Base-by-base conservation (phyloP, 352 stramenopile genomes). In the Phytopythium vexans region DNA sequence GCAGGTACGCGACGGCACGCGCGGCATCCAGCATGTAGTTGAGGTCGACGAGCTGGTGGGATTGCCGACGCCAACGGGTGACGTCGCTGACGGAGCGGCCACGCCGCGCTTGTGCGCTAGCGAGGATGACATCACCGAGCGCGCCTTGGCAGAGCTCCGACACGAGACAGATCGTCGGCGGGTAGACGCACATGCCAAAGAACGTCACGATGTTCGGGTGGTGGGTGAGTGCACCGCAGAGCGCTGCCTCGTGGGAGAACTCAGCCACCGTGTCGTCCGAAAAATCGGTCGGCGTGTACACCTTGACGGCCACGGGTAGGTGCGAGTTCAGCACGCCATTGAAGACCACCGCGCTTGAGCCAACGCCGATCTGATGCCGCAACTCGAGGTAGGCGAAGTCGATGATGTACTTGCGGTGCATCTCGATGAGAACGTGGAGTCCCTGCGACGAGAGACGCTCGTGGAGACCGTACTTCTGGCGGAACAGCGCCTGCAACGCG, bases 141-240 rank as follows among this genome's bases (percentile, higher is more conserved):
- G 66, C 85, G 6, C 82, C 82, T 37, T 80, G 68, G 51, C 86
- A 94, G 4, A 92, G 67, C 59, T 95, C 85, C 2, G 75, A 86
- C 1, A 92, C 71, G 8, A 89, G 51, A 16, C 70, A 86, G 48
- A 92, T 89, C 8, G 68, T 80, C 4, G 82, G 82, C 7, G 82
- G 79, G n/a, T 74, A 81, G 4, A 92, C 70, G 54, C 82, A 92
- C 49, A 92, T 79, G 3, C 74, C 74, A 32, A 71, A 60, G 50
- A 86, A 82, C 8, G 48, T 59, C 33, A 79, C 60, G 16, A 85
- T 62, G 41, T 89, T 89, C 12, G 69, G 73, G 49, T 92, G 82
- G n/a, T 76, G 63, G n/a, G 49, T 58, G 12, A 90, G 58, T 4
- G 58, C 56, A 0, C 65, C 61, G 41, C 68, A 79, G 2, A 88